Evolutionary conservation across 805 yeast species (phyloP), one percentile per base, ranked within the genome.

Genomic region (Lipomyces yamadae): DNA sequence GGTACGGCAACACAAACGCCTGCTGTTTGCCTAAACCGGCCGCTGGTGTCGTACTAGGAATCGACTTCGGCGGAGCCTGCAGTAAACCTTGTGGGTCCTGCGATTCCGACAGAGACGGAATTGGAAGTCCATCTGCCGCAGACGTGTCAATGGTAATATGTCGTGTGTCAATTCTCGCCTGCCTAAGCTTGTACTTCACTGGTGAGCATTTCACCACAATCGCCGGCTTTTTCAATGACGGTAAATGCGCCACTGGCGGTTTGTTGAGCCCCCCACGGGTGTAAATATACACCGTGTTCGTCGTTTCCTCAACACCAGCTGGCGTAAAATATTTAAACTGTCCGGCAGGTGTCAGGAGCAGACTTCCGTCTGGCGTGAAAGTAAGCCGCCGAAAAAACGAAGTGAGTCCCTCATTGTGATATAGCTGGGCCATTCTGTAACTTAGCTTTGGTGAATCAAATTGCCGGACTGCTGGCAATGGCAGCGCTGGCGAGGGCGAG

Each of bases 321-420:
- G 58, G 30, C 18, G 61, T 60, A 24, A 66, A 74, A 53, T 73
- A 74, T 73, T 84, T 84, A 77, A 84, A 79, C 69, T 86, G 78
- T 64, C 97, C 96, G 62, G 96, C 81, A 53, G 95, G 96, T 0
- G 96, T 85, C 35, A 94, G 78, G 39, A 95, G 78, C 50, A 95
- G 76, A 63, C 83, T 81, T 0, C 99, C 99, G 77, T 96, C 98
- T 0, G 97, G 97, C 0, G 97, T 89, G 74, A 94, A 92, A 0
- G 88, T 78, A 63, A 94, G 81, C 67, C 98, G 80, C 68, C 99
- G 82, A 80, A 95, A 95, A 75, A 95, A 95, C 0, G 97, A 90
- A 64, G 92, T 92, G 42, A 94, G 82, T 0, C 96, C 87, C 74
- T 94, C 99, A 68, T 92, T 87, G 74, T 92, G 95, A 73, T 90